Evolutionary conservation across 768 basidiomycete genomes (phyloP), one percentile per base, ranked within the genome.

Genomic region (Leucogyrophana mollusca): DNA sequence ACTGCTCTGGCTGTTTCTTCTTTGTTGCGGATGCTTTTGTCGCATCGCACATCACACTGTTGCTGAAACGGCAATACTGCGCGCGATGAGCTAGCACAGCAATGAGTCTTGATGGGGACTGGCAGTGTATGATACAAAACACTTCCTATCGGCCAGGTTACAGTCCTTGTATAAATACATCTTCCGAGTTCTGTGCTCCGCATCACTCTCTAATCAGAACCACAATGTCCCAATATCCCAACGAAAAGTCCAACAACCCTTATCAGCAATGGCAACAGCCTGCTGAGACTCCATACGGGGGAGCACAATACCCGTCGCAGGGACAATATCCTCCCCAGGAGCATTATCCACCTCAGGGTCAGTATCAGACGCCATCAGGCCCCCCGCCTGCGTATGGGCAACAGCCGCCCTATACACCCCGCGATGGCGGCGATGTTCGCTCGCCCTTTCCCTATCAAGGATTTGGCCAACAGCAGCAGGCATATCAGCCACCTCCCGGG

Each of bases 201-300:
- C 22, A 16, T 22, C 43, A 44, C 22, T 10, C 6, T 34, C 23
- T 44, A 21, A 22, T 4, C 43, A 34, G 11, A 38, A 34, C 17
- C 16, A 40, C 21, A 33, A 53, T 64, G 64, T 34, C 40, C 34
- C 56, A 52, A 34, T 55, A 50, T 43, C 59, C 61, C 30, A 36
- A 43, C 51, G 64, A 64, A 32, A 66, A 67, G 11, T 44, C 52
- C 7, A 50, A 53, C 18, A 53, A 48, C 11, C 27, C 55, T n/a
- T 56, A 43, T 18, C 23, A 51, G 4, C 23, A 44, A 38, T 59
- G 55, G 55, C 6, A 55, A 0, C 7, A 34, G 32, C 53, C 52
- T 30, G 27, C 27, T 30, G 27, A 30, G 13, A 6, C 27, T 30
- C 27, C 27, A 30, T 30, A 30, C 27, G 27, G 9, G 32, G n/a